Base-by-base conservation (phyloP, 2,329 filamentous ascomycete species). In the Calonectria pauciramosa region DNA sequence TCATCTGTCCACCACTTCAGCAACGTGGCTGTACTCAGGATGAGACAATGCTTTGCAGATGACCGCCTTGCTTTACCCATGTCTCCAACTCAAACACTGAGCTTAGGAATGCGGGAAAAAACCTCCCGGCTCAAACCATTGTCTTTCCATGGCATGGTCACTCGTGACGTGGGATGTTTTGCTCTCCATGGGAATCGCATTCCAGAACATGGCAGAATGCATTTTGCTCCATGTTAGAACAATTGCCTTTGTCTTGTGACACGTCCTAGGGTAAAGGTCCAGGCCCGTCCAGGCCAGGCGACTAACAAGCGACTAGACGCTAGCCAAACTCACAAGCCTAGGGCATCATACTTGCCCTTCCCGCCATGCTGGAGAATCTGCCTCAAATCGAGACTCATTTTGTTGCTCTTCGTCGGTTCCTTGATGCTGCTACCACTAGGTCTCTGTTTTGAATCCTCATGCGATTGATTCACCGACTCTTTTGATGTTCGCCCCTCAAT, bases 271-370 rank as follows among this genome's bases (percentile, higher is more conserved):
- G 18, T 4, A 49, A 36, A 23, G 59, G 59, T 70, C 79, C 68
- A 77, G 72, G 68, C 71, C 71, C 74, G 28, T 59, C 38, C 70
- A 74, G 54, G 38, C 75, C 74, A 71, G 52, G 69, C 75, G 75
- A 74, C 75, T 74, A 36, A 51, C 36, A 52, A 30, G 51, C 56
- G 20, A 23, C 56, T 54, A 32, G 38, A 28, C 52, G 51, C 63
- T 72, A 70, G 63, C 49, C 32, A 70, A 41, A 64, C 44, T 83
- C 78, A 86, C 54, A 86, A 71, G 4, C 84, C 84, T 70, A 85
- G 73, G 34, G 84, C 83, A 75, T 80, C 79, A 64, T 85, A 86
- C 64, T 83, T 82, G 49, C 84, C 83, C 68, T 79, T 78, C 41
- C 79, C 80, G 44, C 82, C 82, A 23, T 79, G 76, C 60, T 76